Conservation (phyloP, 2,329 filamentous ascomycete genomes). For the Ophiocordyceps australis region DNA sequence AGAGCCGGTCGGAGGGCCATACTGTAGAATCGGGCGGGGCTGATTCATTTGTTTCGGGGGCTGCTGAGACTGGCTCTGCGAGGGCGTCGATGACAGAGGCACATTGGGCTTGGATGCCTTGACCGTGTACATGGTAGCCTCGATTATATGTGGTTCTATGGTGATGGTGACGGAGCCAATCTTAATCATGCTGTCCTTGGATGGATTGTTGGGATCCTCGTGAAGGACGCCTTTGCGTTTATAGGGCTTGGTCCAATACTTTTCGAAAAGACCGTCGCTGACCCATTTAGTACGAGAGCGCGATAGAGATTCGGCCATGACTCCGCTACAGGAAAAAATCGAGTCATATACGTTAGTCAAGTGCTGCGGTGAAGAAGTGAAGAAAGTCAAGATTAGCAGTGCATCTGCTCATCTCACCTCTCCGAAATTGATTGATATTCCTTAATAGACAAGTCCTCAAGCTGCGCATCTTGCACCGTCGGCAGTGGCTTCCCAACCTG, state of each 20-base stretch:
- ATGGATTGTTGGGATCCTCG: slow-evolving; percentile 47
- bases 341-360: too few species aligned
- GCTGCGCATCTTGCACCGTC: slow-evolving; percentile 48
- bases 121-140: slow-evolving; percentile 55
- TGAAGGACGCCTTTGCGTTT: slow-evolving; percentile 48
- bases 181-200: slow-evolving; percentile 54
- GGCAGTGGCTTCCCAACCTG: slow-evolving; percentile 51
- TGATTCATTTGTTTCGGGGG: slow-evolving; percentile 2
- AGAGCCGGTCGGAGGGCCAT: slow-evolving; percentile 42
- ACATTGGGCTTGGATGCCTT: slow-evolving; percentile 40
- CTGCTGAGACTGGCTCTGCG: slow-evolving; percentile 4
- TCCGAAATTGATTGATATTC: slow-evolving; percentile 61
- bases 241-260: slow-evolving; percentile 57
- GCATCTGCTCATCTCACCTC: slow-evolving; percentile 43
- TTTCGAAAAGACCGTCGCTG: slow-evolving; percentile 54
- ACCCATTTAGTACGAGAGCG: slow-evolving; percentile 61
- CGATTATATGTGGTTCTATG: slow-evolving; percentile 65
- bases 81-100: slow-evolving; percentile 8
- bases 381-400: too few species aligned
- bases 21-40: slow-evolving; percentile 41
- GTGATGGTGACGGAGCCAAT: slow-evolving; percentile 57
- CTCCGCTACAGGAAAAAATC: too few species aligned
- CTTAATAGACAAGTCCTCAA: slow-evolving; percentile 38
- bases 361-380: too few species aligned
- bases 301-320: slow-evolving; percentile 53